These are phyloP conservation scores for Rhexocercosporidium sp. DNA, from an alignment of 2,329 filamentous ascomycete genomes.

Conservation along the genomic window DNA sequence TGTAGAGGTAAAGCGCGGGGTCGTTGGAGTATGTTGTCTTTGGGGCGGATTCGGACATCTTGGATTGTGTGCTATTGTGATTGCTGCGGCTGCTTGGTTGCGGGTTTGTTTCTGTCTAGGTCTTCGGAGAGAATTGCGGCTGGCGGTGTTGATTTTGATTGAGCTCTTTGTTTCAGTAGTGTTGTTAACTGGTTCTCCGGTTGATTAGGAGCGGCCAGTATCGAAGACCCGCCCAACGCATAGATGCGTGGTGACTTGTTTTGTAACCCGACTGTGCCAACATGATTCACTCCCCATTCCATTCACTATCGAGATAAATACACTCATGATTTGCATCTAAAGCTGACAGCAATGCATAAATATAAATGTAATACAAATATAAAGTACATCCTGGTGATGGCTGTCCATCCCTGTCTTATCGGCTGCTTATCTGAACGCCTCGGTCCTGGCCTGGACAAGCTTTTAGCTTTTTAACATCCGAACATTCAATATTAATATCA, in stretches of 20 bases:
- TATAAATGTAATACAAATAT: background rate
- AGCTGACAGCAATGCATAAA: background rate
- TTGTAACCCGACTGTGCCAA: background rate
- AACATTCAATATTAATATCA: background rate
- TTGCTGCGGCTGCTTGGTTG: background rate
- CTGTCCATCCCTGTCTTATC: background rate
- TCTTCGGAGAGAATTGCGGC: background rate
- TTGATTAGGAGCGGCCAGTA: constrained; percentile 21
- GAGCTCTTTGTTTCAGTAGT: constrained; percentile 29
- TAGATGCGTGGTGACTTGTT: constrained; percentile 5
- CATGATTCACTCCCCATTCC: constrained; percentile 7
- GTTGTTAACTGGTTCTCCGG: constrained; percentile 14
- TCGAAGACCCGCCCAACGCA: constrained; percentile 19
- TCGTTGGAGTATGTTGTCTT: constrained; percentile 53
- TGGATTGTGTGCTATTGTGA: constrained; percentile 8
- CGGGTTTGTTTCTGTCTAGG: background rate
- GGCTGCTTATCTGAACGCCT: constrained; percentile 1
- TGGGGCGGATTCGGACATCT: constrained; percentile 41
- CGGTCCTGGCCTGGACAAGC: constrained; percentile 14
- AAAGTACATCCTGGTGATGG: background rate
- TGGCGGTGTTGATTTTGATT: constrained; percentile 15
- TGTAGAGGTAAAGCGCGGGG: constrained; percentile 88
- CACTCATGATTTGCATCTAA: background rate
- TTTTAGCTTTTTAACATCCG: background rate
- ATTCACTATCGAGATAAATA: background rate